Evolutionary conservation across 2,329 filamentous ascomycete genomes (phyloP), one percentile per base, ranked within the genome.

Genomic region (Tolypocladium amazonense): DNA sequence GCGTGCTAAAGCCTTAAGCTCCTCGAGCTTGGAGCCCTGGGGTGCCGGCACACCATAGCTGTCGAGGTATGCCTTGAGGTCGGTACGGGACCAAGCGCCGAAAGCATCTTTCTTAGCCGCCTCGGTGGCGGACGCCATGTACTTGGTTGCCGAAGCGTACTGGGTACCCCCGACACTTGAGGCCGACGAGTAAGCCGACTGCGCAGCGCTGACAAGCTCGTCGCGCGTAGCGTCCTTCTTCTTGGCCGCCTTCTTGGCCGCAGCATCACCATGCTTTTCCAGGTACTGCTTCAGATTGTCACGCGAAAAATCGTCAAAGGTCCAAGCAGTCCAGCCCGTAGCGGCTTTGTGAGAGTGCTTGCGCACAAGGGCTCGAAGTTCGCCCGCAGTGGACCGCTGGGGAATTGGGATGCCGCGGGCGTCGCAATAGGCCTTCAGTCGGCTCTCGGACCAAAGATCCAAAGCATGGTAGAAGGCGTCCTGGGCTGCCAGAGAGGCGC

Each of bases 31-130:
- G 23, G 85, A 86, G 7, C 86, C 86, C 70, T 90, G 87, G 52
- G 86, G 87, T 47, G 82, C 79, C 5, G 78, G 73, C 47, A 93
- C 77, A 43, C 90, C 90, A 64, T 91, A 93, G 62, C 85, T 88
- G 70, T 93, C 89, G 8, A 93, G 82, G 68, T 92, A 93, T 1
- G 83, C 77, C 79, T 93, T 92, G 62, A 94, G 77, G 33, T 93
- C 88, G 54, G 81, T 82, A 67, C 85, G 81, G 59, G 81, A 88
- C 89, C 89, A 93, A 0, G 83, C 83, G 58, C 91, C 85, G 64
- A 93, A 93, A 1, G 82, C 78, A 30, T 74, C 79, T 56, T 84
- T 77, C 76, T 90, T 91, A 56, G 80, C 87, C 12, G 81, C 70
- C 60, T 81, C 81, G 5, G 89, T 90, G 35, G 85, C 84, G 61